phyloP scores from a whole-genome alignment of 805 yeast species.

The Millerozyma miso region DNA sequence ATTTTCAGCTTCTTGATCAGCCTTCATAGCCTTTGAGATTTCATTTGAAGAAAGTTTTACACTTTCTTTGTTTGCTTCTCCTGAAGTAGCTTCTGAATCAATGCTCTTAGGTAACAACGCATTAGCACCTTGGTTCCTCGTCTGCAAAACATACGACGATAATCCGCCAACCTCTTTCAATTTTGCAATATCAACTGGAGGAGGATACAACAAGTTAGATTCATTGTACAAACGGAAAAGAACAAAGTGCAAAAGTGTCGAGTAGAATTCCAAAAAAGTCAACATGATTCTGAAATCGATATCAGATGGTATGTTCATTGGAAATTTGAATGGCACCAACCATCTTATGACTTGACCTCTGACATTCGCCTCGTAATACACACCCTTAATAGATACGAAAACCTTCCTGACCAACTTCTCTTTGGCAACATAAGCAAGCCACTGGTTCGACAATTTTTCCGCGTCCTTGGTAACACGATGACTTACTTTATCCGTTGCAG shows the following conservation, averaged over 20 bases:
- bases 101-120: conserved; percentile 35
- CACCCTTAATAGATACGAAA: conserved; percentile 95
- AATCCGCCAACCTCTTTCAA: conserved; percentile 88
- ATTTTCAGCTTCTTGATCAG: conserved; percentile 24
- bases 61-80: conserved; percentile 24
- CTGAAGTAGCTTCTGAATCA: conserved; percentile 12
- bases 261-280: conserved; percentile 92
- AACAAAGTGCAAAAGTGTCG: conserved; percentile 85
- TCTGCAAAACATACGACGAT: conserved; percentile 73
- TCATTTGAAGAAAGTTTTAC: conserved; percentile 35
- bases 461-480: conserved; percentile 86
- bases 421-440: conserved; percentile 90
- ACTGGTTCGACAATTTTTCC: conserved; percentile 79
- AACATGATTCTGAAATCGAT: conserved; percentile 96
- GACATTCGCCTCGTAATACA: conserved; percentile 85
- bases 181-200: conserved; percentile 67
- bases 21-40: conserved; percentile 49
- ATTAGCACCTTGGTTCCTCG: conserved; percentile 29
- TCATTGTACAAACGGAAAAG: conserved; percentile 83
- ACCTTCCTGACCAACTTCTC: conserved; percentile 81
- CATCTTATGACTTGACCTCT: conserved; percentile 92
- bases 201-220: conserved; percentile 85
- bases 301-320: conserved; percentile 90
- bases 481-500: conserved; percentile 81
- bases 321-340: conserved; percentile 96